Percentiles rank a stretch among this genome's conserved stretches.
Evolutionary conservation across 495 filamentous ascomycete genomes (phyloP).

Genomic region (Annulohypoxylon bovei): DNA sequence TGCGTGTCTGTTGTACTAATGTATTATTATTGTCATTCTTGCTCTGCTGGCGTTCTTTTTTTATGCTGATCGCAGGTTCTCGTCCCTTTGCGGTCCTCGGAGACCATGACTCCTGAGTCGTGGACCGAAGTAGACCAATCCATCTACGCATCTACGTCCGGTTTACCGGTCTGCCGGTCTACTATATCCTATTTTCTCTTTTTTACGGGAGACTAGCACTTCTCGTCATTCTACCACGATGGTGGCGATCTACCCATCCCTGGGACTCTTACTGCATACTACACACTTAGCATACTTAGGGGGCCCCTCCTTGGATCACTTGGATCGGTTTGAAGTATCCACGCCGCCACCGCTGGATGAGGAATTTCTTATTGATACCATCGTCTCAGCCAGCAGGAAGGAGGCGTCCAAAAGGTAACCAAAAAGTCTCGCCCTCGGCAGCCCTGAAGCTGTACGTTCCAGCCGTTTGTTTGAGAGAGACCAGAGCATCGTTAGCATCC

Average conservation of each 20-base stretch:
- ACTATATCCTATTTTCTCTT: slow-evolving; percentile 5
- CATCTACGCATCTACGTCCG: not conserved
- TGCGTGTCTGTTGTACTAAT: not conserved
- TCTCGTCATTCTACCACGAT: slow-evolving; percentile 13
- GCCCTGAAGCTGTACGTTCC: slow-evolving; percentile 40
- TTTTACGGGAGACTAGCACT: slow-evolving; percentile 22
- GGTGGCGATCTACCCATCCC: slow-evolving; percentile 38
- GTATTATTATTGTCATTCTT: slow-evolving; percentile 26
- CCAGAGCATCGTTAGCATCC: too few relatives aligned
- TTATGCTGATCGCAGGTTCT: slow-evolving; percentile 28
- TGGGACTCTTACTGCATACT: slow-evolving; percentile 17
- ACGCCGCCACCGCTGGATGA: slow-evolving; percentile 38
- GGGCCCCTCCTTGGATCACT: slow-evolving; percentile 27
- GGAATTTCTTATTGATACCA: slow-evolving; percentile 37
- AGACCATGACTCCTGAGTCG: slow-evolving; percentile 32
- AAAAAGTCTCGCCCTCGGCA: not conserved
- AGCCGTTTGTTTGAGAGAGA: slow-evolving; percentile 24
- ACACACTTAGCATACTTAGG: slow-evolving; percentile 13
- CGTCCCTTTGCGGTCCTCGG: slow-evolving; percentile 23
- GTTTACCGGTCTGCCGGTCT: slow-evolving; percentile 1
- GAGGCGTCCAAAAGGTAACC: slow-evolving; percentile 28
- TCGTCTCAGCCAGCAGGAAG: slow-evolving; percentile 45
- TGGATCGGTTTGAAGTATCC: slow-evolving; percentile 23
- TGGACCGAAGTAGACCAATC: slow-evolving; percentile 16
- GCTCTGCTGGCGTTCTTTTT: slow-evolving; percentile 36